Evolutionary conservation across 1,284 basidiomycete species (phyloP), one percentile per base, ranked within the genome.

Genomic region (Pseudozyma hubeiensis): DNA sequence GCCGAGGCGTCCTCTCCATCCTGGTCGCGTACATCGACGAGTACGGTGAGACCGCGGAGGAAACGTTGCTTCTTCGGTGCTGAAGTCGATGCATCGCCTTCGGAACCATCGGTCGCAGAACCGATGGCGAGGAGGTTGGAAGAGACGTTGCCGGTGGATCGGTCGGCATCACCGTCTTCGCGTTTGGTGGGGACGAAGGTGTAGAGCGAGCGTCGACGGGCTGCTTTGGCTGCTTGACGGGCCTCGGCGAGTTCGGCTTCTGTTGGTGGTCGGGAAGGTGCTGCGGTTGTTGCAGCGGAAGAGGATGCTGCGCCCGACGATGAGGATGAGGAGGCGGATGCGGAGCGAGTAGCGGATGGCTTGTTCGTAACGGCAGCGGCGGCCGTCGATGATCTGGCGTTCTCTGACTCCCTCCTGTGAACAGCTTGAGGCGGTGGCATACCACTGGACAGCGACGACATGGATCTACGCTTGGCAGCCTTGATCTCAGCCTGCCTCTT

Each of bases 21-120:
- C 50, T 66, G 77, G 44, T 80, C 77, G 8, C 80, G 57, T 5
- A 81, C 72, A 46, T 80, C 78, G 31, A 81, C 79, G 34, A 81
- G 70, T 17, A 81, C 69, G 9, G 66, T 71, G 34, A 80, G 50
- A 7, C 79, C 77, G 3, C 71, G 67, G 16, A 81, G 57, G 53
- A 69, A 75, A 11, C 73, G 61, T 10, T 58, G 30, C 17, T 58
- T 59, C 31, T 62, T 63, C 3, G 53, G 10, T 2, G 53, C 33
- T 7, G 40, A 16, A 24, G 48, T n/a, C 14, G 41, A 40, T 1
- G 59, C 51, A 31, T 62, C 63, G 9, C 40, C 55, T 14, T 64
- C 68, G 31, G 53, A 40, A 16, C 46, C 40, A 41, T 13, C 37
- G 13, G 47, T 16, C 4, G 46, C 39, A 29, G 14, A 49, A 30